Evolutionary conservation across 441 rosid species (phyloP), one percentile per base, ranked within the genome.

Genomic region (Brassica hybrid): DNA sequence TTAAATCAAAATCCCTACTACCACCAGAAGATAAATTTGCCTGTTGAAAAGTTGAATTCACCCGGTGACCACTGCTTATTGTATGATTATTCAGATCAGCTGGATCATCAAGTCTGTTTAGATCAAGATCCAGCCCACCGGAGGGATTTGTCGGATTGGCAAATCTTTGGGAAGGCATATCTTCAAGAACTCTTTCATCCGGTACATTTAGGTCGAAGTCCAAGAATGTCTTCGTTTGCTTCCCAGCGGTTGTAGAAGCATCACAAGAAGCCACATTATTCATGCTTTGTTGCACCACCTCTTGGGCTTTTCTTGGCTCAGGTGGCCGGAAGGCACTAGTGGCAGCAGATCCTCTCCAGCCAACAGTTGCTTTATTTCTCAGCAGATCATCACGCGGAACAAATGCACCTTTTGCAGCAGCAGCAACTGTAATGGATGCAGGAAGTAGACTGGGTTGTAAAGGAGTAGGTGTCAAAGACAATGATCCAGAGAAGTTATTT

Each of bases 311-410:
- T 78, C 99, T 85, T 21, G 98, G 96, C 81, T 91, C 99, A 65
- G 99, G 96, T 23, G 98, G 99, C 2, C 99, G 85, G 80, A 95
- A 95, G 14, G 99, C 99, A 82, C 99, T 95, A n/a, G 99, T 95
- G 64, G 99, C 98, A 4, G 99, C 99, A 43, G 99, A 91, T 69
- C 99, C 99, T 84, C 93, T 95, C 99, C 99, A 93, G 57, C 99
- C 96, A 84, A 91, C 83, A 74, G 80, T 83, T 27, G 83, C 91
- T 83, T 85, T 93, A 69, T 83, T 88, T 85, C 85, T 87, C 79
- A 93, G 68, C 7, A 90, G 78, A 74, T 95, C 90, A 18, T 90
- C 92, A 13, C 88, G 96, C 9, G 96, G 99, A 48, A 90, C 86
- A 88, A 95, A 95, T 8, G 93, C 84, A 41, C 97, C 90, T 71